Conservation (phyloP, 495 filamentous ascomycete genomes). For the Terfezia claveryi region DNA sequence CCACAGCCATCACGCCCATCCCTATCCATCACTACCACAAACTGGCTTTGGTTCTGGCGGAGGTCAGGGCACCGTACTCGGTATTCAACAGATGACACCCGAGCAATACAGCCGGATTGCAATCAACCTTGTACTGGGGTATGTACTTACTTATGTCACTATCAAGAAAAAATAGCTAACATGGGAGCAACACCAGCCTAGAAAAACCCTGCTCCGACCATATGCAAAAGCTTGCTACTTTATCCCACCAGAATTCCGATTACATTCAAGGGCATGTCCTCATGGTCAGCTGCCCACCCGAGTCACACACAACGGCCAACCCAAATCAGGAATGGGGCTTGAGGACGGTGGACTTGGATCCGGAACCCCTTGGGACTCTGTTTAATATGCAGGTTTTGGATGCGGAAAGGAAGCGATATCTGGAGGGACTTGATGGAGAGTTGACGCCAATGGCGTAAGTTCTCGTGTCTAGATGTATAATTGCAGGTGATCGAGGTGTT, state of each 20-base stretch:
- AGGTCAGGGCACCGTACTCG: conserved; percentile 18
- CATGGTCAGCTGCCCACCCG: conserved; percentile 72
- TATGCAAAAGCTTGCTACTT: conserved; percentile 40
- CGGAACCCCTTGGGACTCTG: background rate
- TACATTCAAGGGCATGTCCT: conserved; percentile 56
- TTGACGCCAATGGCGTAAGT: conserved; percentile 66
- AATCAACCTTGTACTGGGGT: conserved; percentile 93
- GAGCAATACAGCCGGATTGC: conserved; percentile 66
- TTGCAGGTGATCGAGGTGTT: too few species aligned
- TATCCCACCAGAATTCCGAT: conserved; percentile 17
- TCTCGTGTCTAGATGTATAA: too few species aligned
- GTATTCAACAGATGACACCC: conserved; percentile 23
- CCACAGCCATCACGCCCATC: background rate
- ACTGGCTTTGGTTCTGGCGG: background rate
- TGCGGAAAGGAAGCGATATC: background rate
- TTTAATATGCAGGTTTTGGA: background rate
- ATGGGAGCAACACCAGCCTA: conserved; percentile 35
- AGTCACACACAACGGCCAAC: conserved; percentile 26
- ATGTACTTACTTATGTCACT: conserved; percentile 25
- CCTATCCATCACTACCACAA: background rate
- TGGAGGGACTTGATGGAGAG: conserved; percentile 41
- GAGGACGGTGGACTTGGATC: background rate
- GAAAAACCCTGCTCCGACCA: conserved; percentile 92
- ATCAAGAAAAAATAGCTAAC: conserved; percentile 3
- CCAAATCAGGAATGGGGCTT: conserved; percentile 16